phyloP scores from a whole-genome alignment of 1,284 basidiomycete genomes.

The Meira nashicola region DNA sequence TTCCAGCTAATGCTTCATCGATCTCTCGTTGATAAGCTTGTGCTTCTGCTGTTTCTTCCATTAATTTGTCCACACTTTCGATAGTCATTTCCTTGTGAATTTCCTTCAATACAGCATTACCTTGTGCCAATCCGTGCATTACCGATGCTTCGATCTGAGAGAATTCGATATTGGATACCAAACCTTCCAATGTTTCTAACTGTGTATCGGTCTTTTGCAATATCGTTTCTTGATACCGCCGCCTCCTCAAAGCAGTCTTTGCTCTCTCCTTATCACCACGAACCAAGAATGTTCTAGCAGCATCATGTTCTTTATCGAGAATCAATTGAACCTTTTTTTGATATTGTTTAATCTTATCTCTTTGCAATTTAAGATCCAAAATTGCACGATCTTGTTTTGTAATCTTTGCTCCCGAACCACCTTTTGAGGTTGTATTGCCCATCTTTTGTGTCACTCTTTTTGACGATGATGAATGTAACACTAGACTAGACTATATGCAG shows the following conservation, averaged over 20 bases:
- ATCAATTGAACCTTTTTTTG: constrained; percentile 87
- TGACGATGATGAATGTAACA: neutral
- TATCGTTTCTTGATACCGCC: constrained; percentile 88
- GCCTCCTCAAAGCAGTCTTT: constrained; percentile 73
- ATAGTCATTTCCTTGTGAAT: constrained; percentile 89
- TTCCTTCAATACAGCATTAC: constrained; percentile 84
- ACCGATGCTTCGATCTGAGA: constrained; percentile 89
- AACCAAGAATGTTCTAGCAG: constrained; percentile 76
- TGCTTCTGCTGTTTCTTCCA: constrained; percentile 87
- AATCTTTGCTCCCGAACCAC: constrained; percentile 60
- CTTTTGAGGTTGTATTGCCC: constrained; percentile 33
- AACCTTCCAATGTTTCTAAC: constrained; percentile 78
- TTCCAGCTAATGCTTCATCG: constrained; percentile 75
- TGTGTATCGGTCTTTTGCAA: constrained; percentile 83
- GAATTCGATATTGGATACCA: constrained; percentile 93
- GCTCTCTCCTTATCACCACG: constrained; percentile 81
- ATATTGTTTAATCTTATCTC: constrained; percentile 91
- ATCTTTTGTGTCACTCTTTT: no score
- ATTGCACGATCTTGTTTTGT: constrained; percentile 89
- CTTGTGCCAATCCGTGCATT: constrained; percentile 83
- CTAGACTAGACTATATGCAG: no score
- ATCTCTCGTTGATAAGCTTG: constrained; percentile 85
- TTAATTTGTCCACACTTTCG: constrained; percentile 86
- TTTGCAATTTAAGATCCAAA: constrained; percentile 87
- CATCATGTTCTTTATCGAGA: constrained; percentile 78